Evolutionary conservation across 352 stramenopile genomes (phyloP), one percentile per base, ranked within the genome.

Genomic region (Pythium aquatile): DNA sequence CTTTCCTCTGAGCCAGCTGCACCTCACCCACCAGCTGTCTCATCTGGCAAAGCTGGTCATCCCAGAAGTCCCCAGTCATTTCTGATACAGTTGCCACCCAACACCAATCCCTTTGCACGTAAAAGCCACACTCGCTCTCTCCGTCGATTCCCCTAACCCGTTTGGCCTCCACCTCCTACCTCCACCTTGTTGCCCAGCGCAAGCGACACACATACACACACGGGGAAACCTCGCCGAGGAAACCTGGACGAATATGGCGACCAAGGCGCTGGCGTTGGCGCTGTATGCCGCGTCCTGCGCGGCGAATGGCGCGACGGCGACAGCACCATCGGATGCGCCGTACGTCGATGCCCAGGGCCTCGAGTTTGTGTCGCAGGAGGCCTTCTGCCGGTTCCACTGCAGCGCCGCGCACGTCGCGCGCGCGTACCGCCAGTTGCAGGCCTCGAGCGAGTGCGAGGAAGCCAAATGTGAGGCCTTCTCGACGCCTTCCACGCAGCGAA

Each of bases 311-410:
- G 40, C 17, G 57, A 49, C 46, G 57, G 20, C 16, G 53, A 44
- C 37, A 44, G 10, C 3, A n/a, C 16, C 40, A 48, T 48, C 51
- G 46, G 39, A 51, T 16, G 52, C 52, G 29, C 33, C 46, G 30
- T 53, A 68, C 16, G 51, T 77, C 11, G 78, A 87, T 66, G 32
- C 57, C 3, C 35, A 55, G 6, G 81, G 77, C 0, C 66, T 90
- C 48, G 55, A 57, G n/a, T 90, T 90, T 65, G 67, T 76, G 13
- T 77, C 73, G 13, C 55, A 58, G 13, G 67, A 75, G 5, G 77
- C 77, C 20, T 85, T 90, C 58, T 90, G 81, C 59, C 63, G 53
- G 32, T 90, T 79, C 61, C 81, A 90, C 71, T 90, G 81, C 71
- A 81, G 72, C 42, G 6, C 65, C n/a, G 62, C 70, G 32, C 81